phyloP scores from a whole-genome alignment of 1,139 yeast species.

The Pichia sp. region DNA sequence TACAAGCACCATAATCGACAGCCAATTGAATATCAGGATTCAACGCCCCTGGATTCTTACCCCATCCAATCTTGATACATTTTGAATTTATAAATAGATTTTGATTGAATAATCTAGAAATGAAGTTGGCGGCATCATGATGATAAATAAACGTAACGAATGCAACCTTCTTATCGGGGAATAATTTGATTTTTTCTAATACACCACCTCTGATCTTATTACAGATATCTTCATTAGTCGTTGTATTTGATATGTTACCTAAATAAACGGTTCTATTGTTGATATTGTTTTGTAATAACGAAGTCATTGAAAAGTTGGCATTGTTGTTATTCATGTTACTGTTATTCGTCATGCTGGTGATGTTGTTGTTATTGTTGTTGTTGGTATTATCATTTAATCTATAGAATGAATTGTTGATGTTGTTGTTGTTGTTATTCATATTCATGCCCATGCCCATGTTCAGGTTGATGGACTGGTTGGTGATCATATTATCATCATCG shows the following conservation, averaged over 20 bases:
- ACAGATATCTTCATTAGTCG: conserved; percentile 89
- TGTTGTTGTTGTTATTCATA: too few species aligned
- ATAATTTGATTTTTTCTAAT: conserved; percentile 54
- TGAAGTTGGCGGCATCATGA: conserved; percentile 90
- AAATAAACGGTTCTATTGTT: conserved; percentile 93
- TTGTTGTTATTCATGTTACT: neutral
- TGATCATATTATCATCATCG: neutral
- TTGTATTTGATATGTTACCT: conserved; percentile 83
- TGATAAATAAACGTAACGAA: conserved; percentile 92
- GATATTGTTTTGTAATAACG: conserved; percentile 45
- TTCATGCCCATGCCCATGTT: too few species aligned
- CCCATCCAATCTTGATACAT: conserved; percentile 92
- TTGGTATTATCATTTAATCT: neutral
- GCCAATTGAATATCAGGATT: conserved; percentile 80
- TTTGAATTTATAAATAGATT: conserved; percentile 80
- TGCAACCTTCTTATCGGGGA: conserved; percentile 60
- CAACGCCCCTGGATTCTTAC: conserved; percentile 89
- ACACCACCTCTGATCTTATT: conserved; percentile 93
- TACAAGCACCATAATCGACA: conserved; percentile 84
- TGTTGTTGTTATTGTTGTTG: too few species aligned
- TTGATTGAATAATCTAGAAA: conserved; percentile 56
- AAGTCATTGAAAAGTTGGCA: neutral
- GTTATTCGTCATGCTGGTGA: neutral
- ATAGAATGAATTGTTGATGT: neutral
- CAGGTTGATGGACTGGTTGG: neutral